Base-by-base conservation (phyloP, 768 basidiomycete genomes). In the Lactarius quietus region DNA sequence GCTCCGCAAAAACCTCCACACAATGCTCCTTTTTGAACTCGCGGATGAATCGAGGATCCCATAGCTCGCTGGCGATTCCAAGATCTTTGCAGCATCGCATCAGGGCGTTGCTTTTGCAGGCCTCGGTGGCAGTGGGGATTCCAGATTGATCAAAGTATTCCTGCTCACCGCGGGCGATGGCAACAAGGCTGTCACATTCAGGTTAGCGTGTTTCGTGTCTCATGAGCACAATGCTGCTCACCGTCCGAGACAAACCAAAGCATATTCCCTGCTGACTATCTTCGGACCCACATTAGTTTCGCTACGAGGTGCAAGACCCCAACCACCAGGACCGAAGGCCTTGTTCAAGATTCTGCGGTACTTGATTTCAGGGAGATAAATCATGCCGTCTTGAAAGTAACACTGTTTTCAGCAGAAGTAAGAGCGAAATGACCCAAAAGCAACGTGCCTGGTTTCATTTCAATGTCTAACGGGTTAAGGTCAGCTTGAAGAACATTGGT, bases 71-170 rank as follows among this genome's bases (percentile, higher is more conserved):
- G 0, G 96, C 96, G 70, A 98, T 83, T 14, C 96, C 96, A 45
- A 98, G 78, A 73, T 98, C 96, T 73, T 98, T 98, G 79, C 93
- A 95, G 75, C 96, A 98, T 36, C 96, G 82, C 95, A 98, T 97
- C 35, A 98, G 80, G 0, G 96, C 96, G 68, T 98, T 98, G 73
- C 92, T 93, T 77, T 98, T 98, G 79, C 90, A 93, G 0, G 89
- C 93, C 74, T 98, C 96, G 0, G 90, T 92, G 0, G 96, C 96
- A 0, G 96, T 98, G 2, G 96, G 85, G 57, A 98, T 86, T 17
- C 94, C 93, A 0, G 84, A 82, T 8, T 91, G 88, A 72, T 95
- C 94, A 71, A 98, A 98, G 76, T 95, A 98, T 70, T 97, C 93
- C 70, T 98, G 95, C 78, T 98, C 96, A 35, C 96, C 96, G 57